Conservation (phyloP, 192 early-diverging fungal genomes). For the Backusella sp. region DNA sequence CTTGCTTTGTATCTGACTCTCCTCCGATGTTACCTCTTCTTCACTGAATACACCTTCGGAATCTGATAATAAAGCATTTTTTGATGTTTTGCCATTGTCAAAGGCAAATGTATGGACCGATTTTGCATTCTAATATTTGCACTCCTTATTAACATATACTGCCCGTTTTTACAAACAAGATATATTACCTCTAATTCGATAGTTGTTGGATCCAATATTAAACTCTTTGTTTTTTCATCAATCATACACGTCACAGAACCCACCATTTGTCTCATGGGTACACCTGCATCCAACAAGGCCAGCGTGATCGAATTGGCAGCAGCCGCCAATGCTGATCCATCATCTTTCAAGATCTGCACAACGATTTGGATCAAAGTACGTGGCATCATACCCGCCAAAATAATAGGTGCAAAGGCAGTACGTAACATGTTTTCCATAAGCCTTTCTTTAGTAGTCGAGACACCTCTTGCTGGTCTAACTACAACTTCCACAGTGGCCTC, state of each 20-base stretch:
- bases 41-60: constrained; percentile 74
- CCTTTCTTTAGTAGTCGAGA: constrained; percentile 65
- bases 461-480: constrained; percentile 66
- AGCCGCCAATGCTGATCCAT: constrained; percentile 79
- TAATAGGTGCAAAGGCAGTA: constrained; percentile 70
- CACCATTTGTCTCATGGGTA: constrained; percentile 72
- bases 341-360: constrained; percentile 79
- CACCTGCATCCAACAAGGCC: constrained; percentile 88
- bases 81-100: constrained; percentile 45
- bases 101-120: constrained; percentile 90
- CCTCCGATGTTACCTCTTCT: constrained; percentile 47
- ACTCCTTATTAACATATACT: not conserved
- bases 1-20: not conserved
- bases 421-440: constrained; percentile 68
- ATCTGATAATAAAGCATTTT: constrained; percentile 58
- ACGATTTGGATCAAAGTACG: constrained; percentile 86
- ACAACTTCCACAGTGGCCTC: constrained; percentile 82
- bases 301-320: constrained; percentile 83
- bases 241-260: constrained; percentile 74
- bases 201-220: constrained; percentile 78
- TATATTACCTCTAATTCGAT: constrained; percentile 66
- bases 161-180: not conserved
- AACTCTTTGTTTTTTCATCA: constrained; percentile 45
- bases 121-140: constrained; percentile 42
- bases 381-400: constrained; percentile 82